A percentile compares a stretch with the other conserved stretches of the same genome.
Conservation (phyloP, 2,329 filamentous ascomycete species). For the Scleromitrula shiraiana region DNA sequence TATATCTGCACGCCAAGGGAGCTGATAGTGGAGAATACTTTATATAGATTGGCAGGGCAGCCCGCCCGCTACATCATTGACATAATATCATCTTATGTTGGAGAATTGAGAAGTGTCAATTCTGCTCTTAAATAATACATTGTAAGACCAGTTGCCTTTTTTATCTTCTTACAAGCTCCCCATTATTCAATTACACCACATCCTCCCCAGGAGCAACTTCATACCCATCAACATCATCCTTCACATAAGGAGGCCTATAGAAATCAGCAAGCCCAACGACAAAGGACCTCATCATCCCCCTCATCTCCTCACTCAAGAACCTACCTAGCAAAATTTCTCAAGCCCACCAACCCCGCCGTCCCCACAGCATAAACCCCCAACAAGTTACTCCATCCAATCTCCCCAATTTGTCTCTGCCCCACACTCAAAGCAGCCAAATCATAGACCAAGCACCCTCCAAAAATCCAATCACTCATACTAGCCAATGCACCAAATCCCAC, state of each 20-base stretch:
- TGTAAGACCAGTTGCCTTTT: no score
- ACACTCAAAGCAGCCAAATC: slow-evolving; percentile 46
- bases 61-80: no score
- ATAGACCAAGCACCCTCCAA: slow-evolving; percentile 51
- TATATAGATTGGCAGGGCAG: no score
- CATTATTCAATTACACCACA: slow-evolving; percentile 2
- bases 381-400: slow-evolving; percentile 41
- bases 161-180: no score
- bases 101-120: no score
- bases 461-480: slow-evolving; percentile 49
- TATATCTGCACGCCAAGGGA: no score
- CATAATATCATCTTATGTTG: no score
- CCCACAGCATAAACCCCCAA: slow-evolving; percentile 40
- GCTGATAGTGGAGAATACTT: no score
- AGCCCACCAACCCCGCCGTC: slow-evolving; percentile 35
- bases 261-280: slow-evolving; percentile 9
- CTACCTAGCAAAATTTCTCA: slow-evolving; percentile 45
- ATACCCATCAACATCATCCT: slow-evolving; percentile 13
- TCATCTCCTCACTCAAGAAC: slow-evolving; percentile 16
- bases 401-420: slow-evolving; percentile 40
- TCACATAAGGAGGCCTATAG: slow-evolving; percentile 19
- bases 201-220: slow-evolving; percentile 15
- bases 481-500: slow-evolving; percentile 44
- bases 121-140: no score
- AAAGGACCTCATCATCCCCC: no score